Base-by-base conservation (phyloP, 2,329 filamentous ascomycete genomes). In the Escovopsis weberi region DNA sequence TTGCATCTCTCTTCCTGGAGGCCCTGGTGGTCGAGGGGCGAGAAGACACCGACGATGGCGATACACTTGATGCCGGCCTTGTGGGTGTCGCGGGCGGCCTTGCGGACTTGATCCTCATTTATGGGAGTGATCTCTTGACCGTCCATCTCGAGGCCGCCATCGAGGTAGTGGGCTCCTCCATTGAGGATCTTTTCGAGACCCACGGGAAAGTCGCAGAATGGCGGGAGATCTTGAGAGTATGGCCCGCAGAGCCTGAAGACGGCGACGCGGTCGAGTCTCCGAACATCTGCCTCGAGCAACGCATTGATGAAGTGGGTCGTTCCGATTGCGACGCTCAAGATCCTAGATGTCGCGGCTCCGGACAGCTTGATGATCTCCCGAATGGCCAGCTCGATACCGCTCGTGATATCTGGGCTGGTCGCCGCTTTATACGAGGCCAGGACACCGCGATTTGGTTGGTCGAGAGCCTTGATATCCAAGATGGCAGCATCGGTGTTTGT, bases 251-350 rank as follows among this genome's bases (percentile, higher is more conserved):
- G 55, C 18, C 68, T 55, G 9, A 70, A 50, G 1, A 69, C 65
- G 3, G 66, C 68, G 2, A 71, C 68, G 9, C 60, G 61, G 34
- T 59, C 60, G 18, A 71, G 56, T 5, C 64, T 54, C 19, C 60
- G 51, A 1, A 59, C 58, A 54, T 70, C 66, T 26, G 61, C 61
- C 46, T 70, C 65, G 10, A 70, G 59, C 6, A 70, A 58, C 0
- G 68, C 67, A 50, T 70, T 70, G 50, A 70, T 64, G 46, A 70
- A 70, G 49, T 69, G 67, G 0, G 65, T 67, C 2, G 67, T 70
- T 26, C 70, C 69, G 47, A 73, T 68, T 3, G 66, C 67, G 11
- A 73, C 66, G 33, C 64, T 67, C 34, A 65, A 51, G 5, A 73
- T 61, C 12, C 59, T 57, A 19, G 48, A 48, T 37, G 61, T 55